These are phyloP conservation scores for Pseudogymnoascus sp. DNA, from an alignment of 2,329 filamentous ascomycete species.

Conservation along the genomic window DNA sequence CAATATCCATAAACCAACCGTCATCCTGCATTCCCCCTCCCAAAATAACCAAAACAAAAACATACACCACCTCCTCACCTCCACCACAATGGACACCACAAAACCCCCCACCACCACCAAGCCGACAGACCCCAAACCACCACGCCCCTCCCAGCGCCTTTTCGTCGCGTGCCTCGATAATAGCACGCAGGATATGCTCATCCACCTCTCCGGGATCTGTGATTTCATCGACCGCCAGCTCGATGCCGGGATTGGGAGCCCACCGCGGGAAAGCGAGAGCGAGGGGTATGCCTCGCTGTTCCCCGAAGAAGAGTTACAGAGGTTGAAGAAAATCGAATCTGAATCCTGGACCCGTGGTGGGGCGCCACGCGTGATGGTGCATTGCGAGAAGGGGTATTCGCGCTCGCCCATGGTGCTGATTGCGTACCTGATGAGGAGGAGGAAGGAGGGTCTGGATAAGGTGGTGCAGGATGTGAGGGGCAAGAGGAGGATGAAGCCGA, in stretches of 20 bases:
- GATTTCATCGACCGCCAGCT: conserved; percentile 19
- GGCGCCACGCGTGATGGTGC: conserved; percentile 22
- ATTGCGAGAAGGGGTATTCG: conserved; percentile 19
- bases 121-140: not conserved
- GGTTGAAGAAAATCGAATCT: not conserved
- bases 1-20: not conserved
- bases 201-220: conserved; percentile 13
- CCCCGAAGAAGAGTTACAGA: no score
- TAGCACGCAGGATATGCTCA: conserved; percentile 14
- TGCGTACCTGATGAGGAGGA: conserved; percentile 15
- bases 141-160: not conserved
- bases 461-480: conserved; percentile 13
- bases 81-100: not conserved
- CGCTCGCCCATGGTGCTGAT: conserved; percentile 1
- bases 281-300: not conserved
- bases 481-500: conserved; percentile 22
- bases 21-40: not conserved
- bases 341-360: not conserved
- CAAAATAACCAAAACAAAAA: not conserved
- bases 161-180: conserved; percentile 15
- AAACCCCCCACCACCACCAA: not conserved
- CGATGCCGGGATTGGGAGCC: not conserved
- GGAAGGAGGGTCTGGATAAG: conserved; percentile 14
- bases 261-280: not conserved
- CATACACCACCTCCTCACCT: not conserved